Base-by-base conservation (phyloP, 495 filamentous ascomycete species). In the Tuber aestivum region DNA sequence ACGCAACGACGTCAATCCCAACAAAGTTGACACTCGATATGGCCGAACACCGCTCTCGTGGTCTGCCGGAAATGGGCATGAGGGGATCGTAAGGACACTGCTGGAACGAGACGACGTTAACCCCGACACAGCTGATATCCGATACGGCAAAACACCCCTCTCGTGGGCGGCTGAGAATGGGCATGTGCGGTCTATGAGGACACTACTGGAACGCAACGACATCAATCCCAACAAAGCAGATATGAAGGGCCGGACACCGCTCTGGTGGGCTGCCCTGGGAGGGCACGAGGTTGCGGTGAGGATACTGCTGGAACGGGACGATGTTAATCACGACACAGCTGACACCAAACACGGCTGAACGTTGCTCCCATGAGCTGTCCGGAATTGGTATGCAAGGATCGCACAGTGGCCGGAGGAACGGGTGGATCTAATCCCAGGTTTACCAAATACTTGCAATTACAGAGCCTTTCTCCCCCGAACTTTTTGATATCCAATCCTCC, bases 371-470 rank as follows among this genome's bases (percentile, higher is more conserved):
- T n/a, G 21, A 2, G 45, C 45, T 3, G 6, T 9, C 1, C 1
- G 23, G 7, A n/a, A 50, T 50, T 21, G 45, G 1, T 8, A 50
- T 23, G 45, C 23, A 7, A 2, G 20, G 7, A 18, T 48, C 0
- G 45, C 23, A 8, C n/a, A n/a, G n/a, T n/a, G n/a, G n/a, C n/a
- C n/a, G n/a, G n/a, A 21, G 20, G 45, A 48, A 48, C 45, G 45
- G 20, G 7, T 8, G 3, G 45, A 23, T 2, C 6, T 23, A 4
- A 23, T 7, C 2, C 45, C 45, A 6, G 7, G 23, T 4, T 7
- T 5, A 23, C 2, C 3, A 8, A 6, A 48, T 1, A 8, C 45
- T 21, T 0, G 0, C 0, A 0, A 48, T 2, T 0, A 18, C 45
- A 2, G 45, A 48, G 20, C 44, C 8, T 20, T 21, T 48, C 44